Evolutionary conservation across 106 monocot genomes (phyloP).

Genomic region (Acorus calamus): DNA sequence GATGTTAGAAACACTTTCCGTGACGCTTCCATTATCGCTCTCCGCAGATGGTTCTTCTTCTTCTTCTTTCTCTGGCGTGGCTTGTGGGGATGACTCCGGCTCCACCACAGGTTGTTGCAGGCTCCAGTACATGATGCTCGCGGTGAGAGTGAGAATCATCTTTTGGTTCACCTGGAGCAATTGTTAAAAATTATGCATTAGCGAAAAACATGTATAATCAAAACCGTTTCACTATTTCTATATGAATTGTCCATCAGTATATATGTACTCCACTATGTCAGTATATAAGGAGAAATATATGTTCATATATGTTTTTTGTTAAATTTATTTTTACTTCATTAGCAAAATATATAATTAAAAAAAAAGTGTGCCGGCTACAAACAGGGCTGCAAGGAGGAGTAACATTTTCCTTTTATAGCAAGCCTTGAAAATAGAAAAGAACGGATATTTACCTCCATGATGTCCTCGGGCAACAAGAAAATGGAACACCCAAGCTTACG

Average conservation of each 20-base stretch:
- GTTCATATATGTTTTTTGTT: background rate
- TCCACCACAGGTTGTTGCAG: conserved; percentile 24
- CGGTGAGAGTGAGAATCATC: conserved; percentile 83
- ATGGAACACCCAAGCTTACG: conserved; percentile 83
- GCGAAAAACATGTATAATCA: too few species aligned
- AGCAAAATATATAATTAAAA: too few species aligned
- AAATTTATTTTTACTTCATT: too few species aligned
- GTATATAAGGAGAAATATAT: background rate
- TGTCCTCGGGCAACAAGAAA: conserved; percentile 89
- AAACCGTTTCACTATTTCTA: too few species aligned
- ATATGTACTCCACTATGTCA: too few species aligned
- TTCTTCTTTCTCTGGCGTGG: conserved; percentile 11
- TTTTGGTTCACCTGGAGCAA: conserved; percentile 67
- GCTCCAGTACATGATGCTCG: conserved; percentile 92
- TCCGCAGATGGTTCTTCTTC: conserved; percentile 4
- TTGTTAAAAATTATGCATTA: too few species aligned
- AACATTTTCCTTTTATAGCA: too few species aligned
- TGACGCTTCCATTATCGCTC: conserved; percentile 24
- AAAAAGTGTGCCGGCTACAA: too few species aligned
- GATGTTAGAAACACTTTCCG: conserved; percentile 31
- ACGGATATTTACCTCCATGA: conserved; percentile 61
- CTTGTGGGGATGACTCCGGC: conserved; percentile 13
- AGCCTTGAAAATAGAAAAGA: background rate
- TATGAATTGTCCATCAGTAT: too few species aligned
- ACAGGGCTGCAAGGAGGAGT: too few species aligned